Base-by-base conservation (phyloP, 148 eudicot genomes). In the Arbutus unedo region DNA sequence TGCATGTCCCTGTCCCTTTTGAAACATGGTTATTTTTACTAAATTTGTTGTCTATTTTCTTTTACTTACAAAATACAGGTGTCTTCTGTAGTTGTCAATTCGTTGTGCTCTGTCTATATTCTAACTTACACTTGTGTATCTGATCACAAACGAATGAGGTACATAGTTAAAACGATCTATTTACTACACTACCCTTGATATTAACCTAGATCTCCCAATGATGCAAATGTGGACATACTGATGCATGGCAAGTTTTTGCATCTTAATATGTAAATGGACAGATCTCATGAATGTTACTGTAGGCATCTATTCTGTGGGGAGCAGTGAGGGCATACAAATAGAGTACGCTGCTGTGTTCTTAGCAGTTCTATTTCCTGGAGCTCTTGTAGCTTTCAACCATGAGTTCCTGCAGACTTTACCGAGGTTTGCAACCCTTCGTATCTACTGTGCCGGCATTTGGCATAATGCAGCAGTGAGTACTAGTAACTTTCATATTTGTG, bases 381-480 rank as follows among this genome's bases (percentile, higher is more conserved):
- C 98, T 60, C 76, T 96, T 84, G 97, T 96, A 84, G 99, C 98
- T 72, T 91, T 96, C 81, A 88, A 91, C 86, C 67, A 88, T 79
- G 97, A 93, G 81, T 71, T 89, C 68, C 83, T 96, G 81, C 85
- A 87, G 88, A 83, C 89, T 31, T 87, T 93, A 82, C 91, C 98
- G 38, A 87, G 87, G 72, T 78, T 84, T 72, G 81, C 92, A 82
- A 87, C 91, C 82, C 99, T 96, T 85, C 95, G 95, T 60, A 88
- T 96, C 85, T 96, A 93, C 84, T 91, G 95, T 94, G 99, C 99
- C 87, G 99, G 99, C 75, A 89, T 96, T 79, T 94, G 98, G 98
- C 99, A 96, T 80, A 96, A 96, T 89, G 98, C 97, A 62, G 92
- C 85, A 80, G 99, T 96, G 84, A 90, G 98, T 91, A 21, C 31